Conservation (phyloP, 1,284 basidiomycete genomes). For the Leccinum cinnamomeum region DNA sequence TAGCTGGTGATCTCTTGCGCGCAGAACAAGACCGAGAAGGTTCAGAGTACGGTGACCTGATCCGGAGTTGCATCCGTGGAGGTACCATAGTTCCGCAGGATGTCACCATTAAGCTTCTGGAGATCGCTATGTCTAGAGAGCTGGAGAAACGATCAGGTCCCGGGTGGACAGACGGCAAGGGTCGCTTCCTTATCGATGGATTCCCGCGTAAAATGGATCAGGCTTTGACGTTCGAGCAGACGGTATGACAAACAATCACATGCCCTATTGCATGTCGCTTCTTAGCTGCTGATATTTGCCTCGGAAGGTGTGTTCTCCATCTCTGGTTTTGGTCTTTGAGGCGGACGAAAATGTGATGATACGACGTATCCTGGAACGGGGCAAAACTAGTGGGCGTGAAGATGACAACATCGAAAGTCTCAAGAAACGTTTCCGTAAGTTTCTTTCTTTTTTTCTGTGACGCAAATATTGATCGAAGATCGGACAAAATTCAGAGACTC, state of each 20-base stretch:
- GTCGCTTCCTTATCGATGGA: conserved; percentile 95
- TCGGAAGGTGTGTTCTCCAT: conserved; percentile 70
- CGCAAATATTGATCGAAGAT: conserved; percentile 3
- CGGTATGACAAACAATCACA: conserved; percentile 50
- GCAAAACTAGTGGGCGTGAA: conserved; percentile 92
- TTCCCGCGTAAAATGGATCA: conserved; percentile 98
- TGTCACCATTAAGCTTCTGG: conserved; percentile 93
- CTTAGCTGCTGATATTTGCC: conserved; percentile 4
- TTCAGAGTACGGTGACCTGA: conserved; percentile 85
- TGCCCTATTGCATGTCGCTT: background rate
- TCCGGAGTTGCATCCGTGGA: conserved; percentile 88
- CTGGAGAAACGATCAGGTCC: conserved; percentile 48
- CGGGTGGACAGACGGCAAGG: conserved; percentile 74
- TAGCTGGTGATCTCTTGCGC: conserved; percentile 95
- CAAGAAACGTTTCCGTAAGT: conserved; percentile 91
- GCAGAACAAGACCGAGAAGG: conserved; percentile 90
- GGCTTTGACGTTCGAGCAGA: conserved; percentile 88
- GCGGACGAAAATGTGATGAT: conserved; percentile 87
- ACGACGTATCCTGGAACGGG: conserved; percentile 82
- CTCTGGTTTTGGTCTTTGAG: conserved; percentile 85
- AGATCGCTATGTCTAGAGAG: conserved; percentile 86
- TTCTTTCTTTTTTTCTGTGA: conserved; percentile 15
- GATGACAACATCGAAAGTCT: conserved; percentile 97
- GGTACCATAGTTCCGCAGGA: conserved; percentile 97
- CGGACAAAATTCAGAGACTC: conserved; percentile 62